Percentiles rank a stretch among this genome's conserved stretches.
Evolutionary conservation across 2,329 filamentous ascomycete species (phyloP).

Genomic region (Aspergillus intermedius): DNA sequence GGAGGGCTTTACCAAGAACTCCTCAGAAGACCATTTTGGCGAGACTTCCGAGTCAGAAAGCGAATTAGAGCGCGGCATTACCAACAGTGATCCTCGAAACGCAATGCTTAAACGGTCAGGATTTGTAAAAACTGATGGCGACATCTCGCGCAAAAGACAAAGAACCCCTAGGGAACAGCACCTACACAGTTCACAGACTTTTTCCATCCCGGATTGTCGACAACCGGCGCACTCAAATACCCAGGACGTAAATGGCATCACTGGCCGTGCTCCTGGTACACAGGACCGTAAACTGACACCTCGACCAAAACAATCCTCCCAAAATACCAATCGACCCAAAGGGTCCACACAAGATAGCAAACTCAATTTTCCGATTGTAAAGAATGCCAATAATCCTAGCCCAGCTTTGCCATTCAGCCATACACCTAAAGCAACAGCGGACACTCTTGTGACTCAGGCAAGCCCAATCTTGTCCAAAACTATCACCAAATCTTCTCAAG

Average conservation of each 20-base stretch:
- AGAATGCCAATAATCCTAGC: slow-evolving; percentile 62
- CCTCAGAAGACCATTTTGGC: background rate
- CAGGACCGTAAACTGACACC: background rate
- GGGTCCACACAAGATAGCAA: slow-evolving; percentile 34
- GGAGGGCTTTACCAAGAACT: background rate
- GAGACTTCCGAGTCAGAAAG: background rate
- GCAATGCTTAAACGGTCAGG: slow-evolving; percentile 1
- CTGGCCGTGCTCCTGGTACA: background rate
- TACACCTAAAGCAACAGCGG: slow-evolving; percentile 44
- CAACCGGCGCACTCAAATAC: background rate
- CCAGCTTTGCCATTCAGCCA: slow-evolving; percentile 63
- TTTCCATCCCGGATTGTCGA: background rate
- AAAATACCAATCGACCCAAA: slow-evolving; percentile 20
- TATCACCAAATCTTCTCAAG: slow-evolving; percentile 2
- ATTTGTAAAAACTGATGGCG: background rate
- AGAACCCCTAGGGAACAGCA: background rate
- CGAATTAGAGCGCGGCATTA: background rate
- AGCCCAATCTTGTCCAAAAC: slow-evolving; percentile 7
- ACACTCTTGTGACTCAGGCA: slow-evolving; percentile 11
- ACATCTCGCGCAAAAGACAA: slow-evolving; percentile 7
- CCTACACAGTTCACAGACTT: background rate
- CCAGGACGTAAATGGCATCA: too few relatives aligned
- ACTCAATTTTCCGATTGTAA: slow-evolving; percentile 67
- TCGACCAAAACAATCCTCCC: slow-evolving; percentile 15
- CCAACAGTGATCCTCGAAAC: background rate